Evolutionary conservation across 176 grass and related monocot genomes (phyloP), one percentile per base, ranked within the genome.

Genomic region (Neostapfia colusana): DNA sequence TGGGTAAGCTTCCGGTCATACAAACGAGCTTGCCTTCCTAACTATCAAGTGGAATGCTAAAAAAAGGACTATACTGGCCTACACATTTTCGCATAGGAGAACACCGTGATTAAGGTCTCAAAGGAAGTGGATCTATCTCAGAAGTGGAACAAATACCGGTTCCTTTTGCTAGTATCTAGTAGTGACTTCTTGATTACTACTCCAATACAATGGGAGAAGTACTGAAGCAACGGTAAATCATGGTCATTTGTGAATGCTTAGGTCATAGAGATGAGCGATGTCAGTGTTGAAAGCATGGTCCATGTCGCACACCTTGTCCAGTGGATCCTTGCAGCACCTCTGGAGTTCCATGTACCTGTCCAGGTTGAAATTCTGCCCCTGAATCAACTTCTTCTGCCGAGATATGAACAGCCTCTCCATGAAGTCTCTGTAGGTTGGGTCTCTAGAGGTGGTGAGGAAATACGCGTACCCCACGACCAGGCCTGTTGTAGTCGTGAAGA

Each of bases 371-470:
- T 85, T 84, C 48, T 89, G 87, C 78, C 85, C 92, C 85, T 82
- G 85, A 11, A 88, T 87, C 75, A 99, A 56, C 70, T 95, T 99
- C 46, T 25, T 92, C 83, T 92, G 95, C 58, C 91, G 82, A 1
- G 87, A 92, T 43, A 69, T 76, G 39, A 95, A 99, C 50, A 99
- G 34, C 85, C 95, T 89, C 68, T 95, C 87, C 95, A 95, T 92
- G 74, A 95, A 92, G 77, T 99, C 95, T 46, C 87, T 70, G 80
- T 99, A 99, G 0, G 95, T 99, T 0, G 95, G 95, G 58, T 99
- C 95, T 63, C 95, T 95, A 24, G 91, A 88, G 21, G 95, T 99
- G n/a, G 90, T 86, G 54, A 99, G 87, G 84, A 99, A 99, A 70
- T 99, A 99, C 0, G 80, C 87, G 8, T 95, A 99, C 8, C 95